phyloP scores from a whole-genome alignment of 2,329 filamentous ascomycete species.

The Venturia pyrina region DNA sequence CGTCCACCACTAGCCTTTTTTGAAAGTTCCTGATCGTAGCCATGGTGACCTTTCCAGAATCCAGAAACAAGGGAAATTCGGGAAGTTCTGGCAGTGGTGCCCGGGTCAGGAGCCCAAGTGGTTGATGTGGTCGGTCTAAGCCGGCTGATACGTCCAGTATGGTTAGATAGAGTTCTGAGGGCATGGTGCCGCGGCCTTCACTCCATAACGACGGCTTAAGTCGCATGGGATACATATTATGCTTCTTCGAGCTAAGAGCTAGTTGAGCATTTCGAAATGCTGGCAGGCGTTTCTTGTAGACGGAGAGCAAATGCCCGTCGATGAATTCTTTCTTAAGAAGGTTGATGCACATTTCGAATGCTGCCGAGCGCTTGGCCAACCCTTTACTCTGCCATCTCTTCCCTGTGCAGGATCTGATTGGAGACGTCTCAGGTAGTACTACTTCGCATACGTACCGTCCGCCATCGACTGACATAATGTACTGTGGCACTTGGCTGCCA shows the following conservation, averaged over 20 bases:
- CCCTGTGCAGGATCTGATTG: slow-evolving; percentile 58
- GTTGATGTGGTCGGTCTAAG: slow-evolving; percentile 49
- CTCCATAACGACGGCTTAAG: slow-evolving; percentile 71
- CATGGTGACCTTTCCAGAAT: slow-evolving; percentile 48
- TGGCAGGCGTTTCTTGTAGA: slow-evolving; percentile 61
- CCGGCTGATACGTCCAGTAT: slow-evolving; percentile 51
- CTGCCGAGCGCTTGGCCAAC: slow-evolving; percentile 77
- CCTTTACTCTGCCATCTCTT: slow-evolving; percentile 57
- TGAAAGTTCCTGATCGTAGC: slow-evolving; percentile 42
- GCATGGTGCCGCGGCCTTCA: slow-evolving; percentile 31
- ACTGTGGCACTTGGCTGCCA: not conserved
- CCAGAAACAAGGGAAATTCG: slow-evolving; percentile 62
- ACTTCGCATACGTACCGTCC: slow-evolving; percentile 66
- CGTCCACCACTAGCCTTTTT: slow-evolving; percentile 33
- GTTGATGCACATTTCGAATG: slow-evolving; percentile 69
- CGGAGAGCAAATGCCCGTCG: slow-evolving; percentile 64
- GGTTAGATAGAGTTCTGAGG: slow-evolving; percentile 49
- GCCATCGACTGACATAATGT: slow-evolving; percentile 43
- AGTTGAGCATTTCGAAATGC: slow-evolving; percentile 79
- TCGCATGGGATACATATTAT: slow-evolving; percentile 63
- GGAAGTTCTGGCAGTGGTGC: slow-evolving; percentile 54
- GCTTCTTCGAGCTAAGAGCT: slow-evolving; percentile 71
- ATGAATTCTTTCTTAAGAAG: slow-evolving; percentile 59
- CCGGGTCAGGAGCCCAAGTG: slow-evolving; percentile 63
- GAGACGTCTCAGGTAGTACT: slow-evolving; percentile 64